phyloP scores from a whole-genome alignment of 208 protist genomes.

The Borovskyia barvae region DNA sequence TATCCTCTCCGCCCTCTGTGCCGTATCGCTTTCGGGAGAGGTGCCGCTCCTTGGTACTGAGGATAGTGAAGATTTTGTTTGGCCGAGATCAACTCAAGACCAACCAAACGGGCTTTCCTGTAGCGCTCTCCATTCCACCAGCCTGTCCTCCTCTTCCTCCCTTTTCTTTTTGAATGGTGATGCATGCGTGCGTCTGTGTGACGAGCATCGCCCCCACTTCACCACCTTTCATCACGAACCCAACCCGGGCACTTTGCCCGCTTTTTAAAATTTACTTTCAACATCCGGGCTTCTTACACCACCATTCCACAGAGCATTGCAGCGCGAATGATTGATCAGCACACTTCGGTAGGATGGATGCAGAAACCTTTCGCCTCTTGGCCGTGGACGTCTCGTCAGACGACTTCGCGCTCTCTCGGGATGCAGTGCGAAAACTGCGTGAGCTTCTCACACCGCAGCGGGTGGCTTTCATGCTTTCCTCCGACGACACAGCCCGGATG shows the following conservation, averaged over 20 bases:
- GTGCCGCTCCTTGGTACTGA: too few relatives aligned
- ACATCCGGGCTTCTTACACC: neutral
- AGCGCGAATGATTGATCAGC: too few relatives aligned
- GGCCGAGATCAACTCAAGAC: too few relatives aligned
- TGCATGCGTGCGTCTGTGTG: neutral
- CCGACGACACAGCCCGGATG: neutral
- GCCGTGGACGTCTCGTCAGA: slow-evolving; percentile 36
- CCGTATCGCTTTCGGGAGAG: too few relatives aligned
- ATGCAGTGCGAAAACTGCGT: slow-evolving; percentile 26
- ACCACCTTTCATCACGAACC: neutral
- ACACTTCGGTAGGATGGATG: slow-evolving; percentile 33
- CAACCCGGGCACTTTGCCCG: too few relatives aligned
- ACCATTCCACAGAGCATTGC: neutral
- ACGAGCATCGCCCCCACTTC: neutral
- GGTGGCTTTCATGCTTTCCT: slow-evolving; percentile 15
- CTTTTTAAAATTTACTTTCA: too few relatives aligned
- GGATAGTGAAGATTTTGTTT: too few relatives aligned
- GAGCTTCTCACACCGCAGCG: slow-evolving; percentile 18
- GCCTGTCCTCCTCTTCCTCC: too few relatives aligned
- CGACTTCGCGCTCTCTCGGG: slow-evolving; percentile 29
- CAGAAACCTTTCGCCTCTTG: slow-evolving; percentile 13
- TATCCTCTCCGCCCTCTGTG: too few relatives aligned
- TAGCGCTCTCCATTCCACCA: neutral
- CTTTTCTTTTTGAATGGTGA: neutral
- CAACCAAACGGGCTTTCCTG: neutral